A percentile compares a stretch with the other conserved stretches of the same genome.
These are phyloP conservation scores for Rhodamnia rubescens DNA, from an alignment of 345 rosid genomes.

Conservation along the genomic window DNA sequence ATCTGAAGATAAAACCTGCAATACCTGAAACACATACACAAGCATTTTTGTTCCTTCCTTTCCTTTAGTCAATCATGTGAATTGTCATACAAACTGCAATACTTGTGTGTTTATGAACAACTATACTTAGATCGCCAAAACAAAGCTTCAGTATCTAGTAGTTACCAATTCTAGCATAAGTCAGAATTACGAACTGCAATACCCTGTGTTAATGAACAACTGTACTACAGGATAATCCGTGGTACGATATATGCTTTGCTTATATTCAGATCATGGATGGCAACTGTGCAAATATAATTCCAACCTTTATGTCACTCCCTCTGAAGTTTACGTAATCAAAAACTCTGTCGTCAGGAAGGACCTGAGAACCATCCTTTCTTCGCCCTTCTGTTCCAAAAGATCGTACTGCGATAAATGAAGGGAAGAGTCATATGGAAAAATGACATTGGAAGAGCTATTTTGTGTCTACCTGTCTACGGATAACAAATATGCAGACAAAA, in stretches of 20 bases:
- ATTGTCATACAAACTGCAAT: not conserved
- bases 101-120: no score
- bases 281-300: not conserved
- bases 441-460: not conserved
- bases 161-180: not conserved
- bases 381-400: constrained; percentile 52
- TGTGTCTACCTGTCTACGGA: not conserved
- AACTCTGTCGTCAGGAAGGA: constrained; percentile 30
- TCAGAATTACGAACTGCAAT: not conserved
- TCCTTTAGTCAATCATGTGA: not conserved
- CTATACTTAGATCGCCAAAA: not conserved
- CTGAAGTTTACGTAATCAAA: constrained; percentile 35
- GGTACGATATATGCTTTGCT: not conserved
- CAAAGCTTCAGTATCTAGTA: not conserved
- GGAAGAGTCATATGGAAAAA: not conserved
- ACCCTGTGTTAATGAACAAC: not conserved
- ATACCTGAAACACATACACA: not conserved
- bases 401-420: constrained; percentile 21
- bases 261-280: not conserved
- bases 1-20: not conserved
- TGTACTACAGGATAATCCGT: not conserved
- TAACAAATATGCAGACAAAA: not conserved
- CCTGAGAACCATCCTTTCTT: constrained; percentile 35
- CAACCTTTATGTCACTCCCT: constrained; percentile 45
- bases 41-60: not conserved